A percentile compares a stretch with the other conserved stretches of the same genome.
phyloP scores from a whole-genome alignment of 2,329 filamentous ascomycete species.

The Coniochaeta hoffmannii region DNA sequence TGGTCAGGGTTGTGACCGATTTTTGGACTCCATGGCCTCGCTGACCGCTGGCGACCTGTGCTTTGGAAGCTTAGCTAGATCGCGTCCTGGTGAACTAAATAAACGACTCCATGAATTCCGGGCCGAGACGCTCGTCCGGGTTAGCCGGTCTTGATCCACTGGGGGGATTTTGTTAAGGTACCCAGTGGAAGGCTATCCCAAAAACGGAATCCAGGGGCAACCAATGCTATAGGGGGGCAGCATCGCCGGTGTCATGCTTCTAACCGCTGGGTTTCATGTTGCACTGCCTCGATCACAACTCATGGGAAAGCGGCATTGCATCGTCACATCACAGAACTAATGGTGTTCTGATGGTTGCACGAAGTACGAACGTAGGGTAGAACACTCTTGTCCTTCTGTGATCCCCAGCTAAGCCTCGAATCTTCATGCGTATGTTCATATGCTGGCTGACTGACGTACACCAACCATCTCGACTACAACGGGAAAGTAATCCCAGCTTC shows the following conservation, averaged over 20 bases:
- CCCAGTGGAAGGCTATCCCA: background rate
- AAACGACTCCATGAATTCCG: background rate
- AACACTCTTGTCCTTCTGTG: background rate
- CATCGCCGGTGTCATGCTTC: background rate
- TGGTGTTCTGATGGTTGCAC: too few relatives aligned
- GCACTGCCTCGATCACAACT: background rate
- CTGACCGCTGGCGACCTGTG: background rate
- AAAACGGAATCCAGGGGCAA: background rate
- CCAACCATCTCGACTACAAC: background rate
- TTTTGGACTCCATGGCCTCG: background rate
- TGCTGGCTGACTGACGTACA: background rate
- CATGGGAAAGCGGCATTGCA: too few relatives aligned
- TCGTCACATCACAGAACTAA: too few relatives aligned
- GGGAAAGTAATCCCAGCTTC: background rate
- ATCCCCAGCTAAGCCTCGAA: background rate
- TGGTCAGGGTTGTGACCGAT: too few relatives aligned
- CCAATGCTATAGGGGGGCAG: background rate
- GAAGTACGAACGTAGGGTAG: too few relatives aligned
- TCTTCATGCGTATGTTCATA: too few relatives aligned
- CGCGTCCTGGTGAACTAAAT: background rate
- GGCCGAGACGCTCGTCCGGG: background rate
- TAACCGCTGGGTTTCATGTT: background rate
- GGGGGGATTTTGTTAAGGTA: background rate
- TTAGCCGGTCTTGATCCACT: background rate
- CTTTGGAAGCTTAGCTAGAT: background rate